Conservation (phyloP, 1,284 basidiomycete genomes). For the Leccinum subfulvum region DNA sequence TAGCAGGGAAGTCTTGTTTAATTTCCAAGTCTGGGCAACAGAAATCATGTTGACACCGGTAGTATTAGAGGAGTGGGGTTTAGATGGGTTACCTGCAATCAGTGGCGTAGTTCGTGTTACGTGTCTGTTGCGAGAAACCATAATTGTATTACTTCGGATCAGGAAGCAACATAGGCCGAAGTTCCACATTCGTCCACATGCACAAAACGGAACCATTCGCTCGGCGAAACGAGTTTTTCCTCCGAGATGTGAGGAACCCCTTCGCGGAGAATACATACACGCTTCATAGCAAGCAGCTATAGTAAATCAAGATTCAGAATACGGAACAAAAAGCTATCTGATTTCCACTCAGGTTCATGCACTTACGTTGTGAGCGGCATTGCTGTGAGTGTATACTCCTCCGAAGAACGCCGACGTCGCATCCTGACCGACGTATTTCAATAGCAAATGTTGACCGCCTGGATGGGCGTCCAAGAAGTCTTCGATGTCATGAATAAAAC, state of each 20-base stretch:
- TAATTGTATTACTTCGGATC: neutral
- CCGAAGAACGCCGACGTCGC: slow-evolving; percentile 89
- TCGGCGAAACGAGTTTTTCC: slow-evolving; percentile 8
- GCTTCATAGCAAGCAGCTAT: slow-evolving; percentile 11
- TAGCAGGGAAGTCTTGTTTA: too few relatives aligned
- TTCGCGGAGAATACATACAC: slow-evolving; percentile 5
- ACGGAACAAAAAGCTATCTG: neutral
- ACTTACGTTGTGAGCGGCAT: slow-evolving; percentile 77
- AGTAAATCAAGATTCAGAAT: neutral
- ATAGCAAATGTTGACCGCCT: slow-evolving; percentile 61
- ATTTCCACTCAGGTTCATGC: neutral
- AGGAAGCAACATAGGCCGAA: neutral
- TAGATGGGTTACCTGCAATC: neutral
- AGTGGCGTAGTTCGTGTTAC: neutral
- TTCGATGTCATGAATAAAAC: slow-evolving; percentile 8
- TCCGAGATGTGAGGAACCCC: slow-evolving; percentile 8
- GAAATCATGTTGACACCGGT: neutral
- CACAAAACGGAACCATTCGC: slow-evolving; percentile 5
- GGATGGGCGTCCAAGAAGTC: slow-evolving; percentile 50
- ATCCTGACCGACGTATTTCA: slow-evolving; percentile 72
- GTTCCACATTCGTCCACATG: slow-evolving; percentile 4
- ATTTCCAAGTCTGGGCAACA: neutral
- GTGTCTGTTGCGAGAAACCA: neutral
- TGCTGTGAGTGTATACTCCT: slow-evolving; percentile 87
- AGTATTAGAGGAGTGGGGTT: neutral